Evolutionary conservation across 2,329 filamentous ascomycete species (phyloP), one percentile per base, ranked within the genome.

Genomic region (Aspergillus sp.): DNA sequence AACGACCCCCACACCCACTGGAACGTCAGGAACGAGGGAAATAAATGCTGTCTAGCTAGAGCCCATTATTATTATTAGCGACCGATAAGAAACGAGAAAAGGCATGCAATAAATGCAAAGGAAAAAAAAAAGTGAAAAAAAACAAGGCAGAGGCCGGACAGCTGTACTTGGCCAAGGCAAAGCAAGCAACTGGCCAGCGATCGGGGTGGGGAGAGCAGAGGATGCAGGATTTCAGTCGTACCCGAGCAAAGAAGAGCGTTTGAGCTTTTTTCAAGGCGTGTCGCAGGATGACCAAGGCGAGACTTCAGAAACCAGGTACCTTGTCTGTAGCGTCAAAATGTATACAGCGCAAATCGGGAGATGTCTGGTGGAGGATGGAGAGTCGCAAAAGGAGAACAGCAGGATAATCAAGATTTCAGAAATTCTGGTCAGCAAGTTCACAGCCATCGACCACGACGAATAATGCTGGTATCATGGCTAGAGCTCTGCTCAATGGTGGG

Each of bases 1-100:
- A 68, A 52, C n/a, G 56, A 59, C 45, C 11, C 65, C 62, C 61
- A 62, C 61, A 61, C 55, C 56, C 45, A 56, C 56, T 47, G 26
- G 47, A 53, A 55, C 24, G 48, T 61, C 41, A 53, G 41, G 45
- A 30, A 50, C 41, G 41, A 48, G 55, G 34, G 50, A 51, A 53
- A 38, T 48, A 20, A 26, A 48, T 38, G 49, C 38, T 36, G 39
- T 15, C 38, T 38, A 43, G 38, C 43, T 54, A 30, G 30, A 53
- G 48, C 36, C 53, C 38, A 51, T 38, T 42, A 53, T 34, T 48
- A 58, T 38, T 47, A 53, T 39, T 48, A 58, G 50, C 38, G 22
- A 41, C 34, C 30, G 52, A 55, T 51, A 48, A 55, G 48, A 43
- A 43, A 53, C 30, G 55, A 26, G 47, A 57, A 42, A 55, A 30